These are phyloP conservation scores for Leccinum subgranulosum DNA, from an alignment of 768 basidiomycete genomes.

Conservation along the genomic window DNA sequence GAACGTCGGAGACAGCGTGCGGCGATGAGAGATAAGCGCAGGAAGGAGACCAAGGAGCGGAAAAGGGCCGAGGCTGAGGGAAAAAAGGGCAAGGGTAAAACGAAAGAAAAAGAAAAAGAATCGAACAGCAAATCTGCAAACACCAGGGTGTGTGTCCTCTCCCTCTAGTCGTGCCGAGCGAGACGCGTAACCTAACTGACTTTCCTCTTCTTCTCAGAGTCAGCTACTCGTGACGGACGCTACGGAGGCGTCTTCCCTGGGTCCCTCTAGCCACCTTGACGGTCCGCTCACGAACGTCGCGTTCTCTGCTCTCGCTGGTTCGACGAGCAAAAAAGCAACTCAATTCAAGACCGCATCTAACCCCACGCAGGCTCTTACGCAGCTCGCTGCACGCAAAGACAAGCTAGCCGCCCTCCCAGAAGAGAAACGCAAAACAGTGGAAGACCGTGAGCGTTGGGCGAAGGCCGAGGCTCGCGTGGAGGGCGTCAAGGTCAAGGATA, in stretches of 20 bases:
- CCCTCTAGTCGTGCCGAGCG: not conserved
- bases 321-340: constrained; percentile 45
- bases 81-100: constrained; percentile 49
- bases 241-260: constrained; percentile 40
- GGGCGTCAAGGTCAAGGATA: constrained; percentile 90
- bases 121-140: constrained; percentile 39
- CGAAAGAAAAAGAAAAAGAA: constrained; percentile 40
- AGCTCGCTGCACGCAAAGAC: constrained; percentile 73
- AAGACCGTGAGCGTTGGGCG: constrained; percentile 85
- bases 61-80: constrained; percentile 54
- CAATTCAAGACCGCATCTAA: constrained; percentile 72
- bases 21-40: constrained; percentile 70
- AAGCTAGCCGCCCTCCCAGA: constrained; percentile 75
- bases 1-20: constrained; percentile 76
- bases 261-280: constrained; percentile 31
- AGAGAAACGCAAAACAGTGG: constrained; percentile 75
- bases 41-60: constrained; percentile 86
- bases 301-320: constrained; percentile 61
- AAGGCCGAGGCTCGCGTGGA: constrained; percentile 86
- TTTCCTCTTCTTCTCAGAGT: constrained; percentile 41
- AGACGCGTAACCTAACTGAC: not conserved
- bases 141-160: constrained; percentile 50
- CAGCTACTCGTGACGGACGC: constrained; percentile 57
- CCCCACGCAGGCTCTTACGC: constrained; percentile 80
- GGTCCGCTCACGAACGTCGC: constrained; percentile 58